Evolutionary conservation across 257 asterid species (phyloP).

Genomic region (Agastache rugosa): DNA sequence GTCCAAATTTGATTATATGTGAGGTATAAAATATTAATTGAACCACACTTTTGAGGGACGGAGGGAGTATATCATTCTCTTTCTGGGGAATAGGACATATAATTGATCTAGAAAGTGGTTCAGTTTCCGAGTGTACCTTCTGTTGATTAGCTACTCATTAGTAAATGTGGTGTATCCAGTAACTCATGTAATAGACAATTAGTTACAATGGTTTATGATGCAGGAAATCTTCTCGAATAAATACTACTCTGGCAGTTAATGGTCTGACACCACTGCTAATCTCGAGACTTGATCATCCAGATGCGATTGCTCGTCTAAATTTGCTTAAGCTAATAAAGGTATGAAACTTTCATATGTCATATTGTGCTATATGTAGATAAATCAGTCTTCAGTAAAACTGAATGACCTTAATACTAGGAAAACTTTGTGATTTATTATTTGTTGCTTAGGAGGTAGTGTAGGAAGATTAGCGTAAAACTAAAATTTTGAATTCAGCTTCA

Average conservation of each 20-base stretch:
- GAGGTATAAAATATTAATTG: no score
- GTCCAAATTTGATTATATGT: no score
- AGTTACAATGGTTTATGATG: conserved; percentile 38
- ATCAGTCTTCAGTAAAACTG: neutral
- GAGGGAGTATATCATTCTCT: conserved; percentile 5
- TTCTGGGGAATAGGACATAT: neutral
- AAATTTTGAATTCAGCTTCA: neutral
- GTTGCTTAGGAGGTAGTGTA: neutral
- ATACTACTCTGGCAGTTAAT: conserved; percentile 92
- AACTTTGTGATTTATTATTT: conserved; percentile 1
- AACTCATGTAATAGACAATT: neutral
- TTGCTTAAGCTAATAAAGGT: conserved; percentile 94
- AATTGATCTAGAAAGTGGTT: conserved; percentile 3
- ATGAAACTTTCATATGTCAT: conserved; percentile 34
- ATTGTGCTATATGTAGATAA: conserved; percentile 15
- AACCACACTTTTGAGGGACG: no score
- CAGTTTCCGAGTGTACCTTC: conserved; percentile 17
- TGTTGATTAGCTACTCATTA: neutral
- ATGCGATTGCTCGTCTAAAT: conserved; percentile 95
- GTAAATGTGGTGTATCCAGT: conserved; percentile 16
- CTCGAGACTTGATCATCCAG: conserved; percentile 87
- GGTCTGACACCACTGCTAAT: conserved; percentile 94
- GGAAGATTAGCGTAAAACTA: neutral
- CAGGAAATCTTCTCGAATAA: conserved; percentile 97
- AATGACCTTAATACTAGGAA: neutral